These are phyloP conservation scores for Phytophthora tentaculata DNA, from an alignment of 352 stramenopile genomes.

Conservation along the genomic window DNA sequence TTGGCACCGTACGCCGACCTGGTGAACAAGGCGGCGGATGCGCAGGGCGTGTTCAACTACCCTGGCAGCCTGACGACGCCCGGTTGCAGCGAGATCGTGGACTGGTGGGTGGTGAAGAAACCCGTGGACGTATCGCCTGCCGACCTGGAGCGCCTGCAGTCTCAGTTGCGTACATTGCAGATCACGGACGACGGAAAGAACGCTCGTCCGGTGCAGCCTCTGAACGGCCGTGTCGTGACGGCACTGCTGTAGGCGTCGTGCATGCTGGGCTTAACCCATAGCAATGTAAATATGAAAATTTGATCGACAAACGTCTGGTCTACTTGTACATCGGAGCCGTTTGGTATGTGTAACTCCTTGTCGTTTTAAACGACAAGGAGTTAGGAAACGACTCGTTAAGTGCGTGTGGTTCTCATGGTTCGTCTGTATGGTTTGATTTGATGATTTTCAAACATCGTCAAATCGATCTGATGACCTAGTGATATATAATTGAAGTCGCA, in stretches of 20 bases:
- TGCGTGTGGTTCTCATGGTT: no score
- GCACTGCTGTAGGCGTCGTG: slow-evolving; percentile 11
- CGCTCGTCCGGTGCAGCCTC: slow-evolving; percentile 39
- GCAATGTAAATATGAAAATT: background rate
- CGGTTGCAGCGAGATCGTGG: slow-evolving; percentile 29
- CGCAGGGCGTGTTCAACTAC: slow-evolving; percentile 52
- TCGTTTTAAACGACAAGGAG: no score
- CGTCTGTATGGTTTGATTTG: no score
- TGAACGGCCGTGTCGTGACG: slow-evolving; percentile 36
- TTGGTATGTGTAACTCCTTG: no score
- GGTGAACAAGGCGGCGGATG: slow-evolving; percentile 15
- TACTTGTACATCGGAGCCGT: no score
- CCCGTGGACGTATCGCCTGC: slow-evolving; percentile 42
- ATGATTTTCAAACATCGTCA: no score
- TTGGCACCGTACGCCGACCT: slow-evolving; percentile 31
- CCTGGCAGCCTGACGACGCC: slow-evolving; percentile 63
- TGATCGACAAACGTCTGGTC: no score
- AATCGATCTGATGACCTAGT: no score
- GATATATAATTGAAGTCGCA: no score
- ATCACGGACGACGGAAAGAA: slow-evolving; percentile 37
- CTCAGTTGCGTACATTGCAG: slow-evolving; percentile 29
- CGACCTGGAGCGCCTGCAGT: slow-evolving; percentile 37
- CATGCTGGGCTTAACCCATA: background rate
- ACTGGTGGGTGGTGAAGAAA: slow-evolving; percentile 49
- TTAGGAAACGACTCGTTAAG: no score